Evolutionary conservation across 192 early-diverging fungal species (phyloP).

Genomic region (Thamnidium elegans): DNA sequence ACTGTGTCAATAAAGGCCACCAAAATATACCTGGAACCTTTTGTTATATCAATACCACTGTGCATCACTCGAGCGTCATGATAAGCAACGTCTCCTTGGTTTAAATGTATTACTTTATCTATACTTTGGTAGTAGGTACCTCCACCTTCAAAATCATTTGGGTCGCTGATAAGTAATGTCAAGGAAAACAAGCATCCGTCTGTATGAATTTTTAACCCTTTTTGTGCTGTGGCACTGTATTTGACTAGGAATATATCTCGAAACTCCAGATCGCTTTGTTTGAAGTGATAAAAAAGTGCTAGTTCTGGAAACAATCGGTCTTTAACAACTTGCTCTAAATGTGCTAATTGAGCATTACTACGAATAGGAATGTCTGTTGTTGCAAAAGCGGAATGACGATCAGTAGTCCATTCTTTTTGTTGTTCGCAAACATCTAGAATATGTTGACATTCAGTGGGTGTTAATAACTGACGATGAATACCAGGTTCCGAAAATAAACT

Average conservation of each 20-base stretch:
- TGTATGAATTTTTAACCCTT: conserved; percentile 42
- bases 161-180: conserved; percentile 46
- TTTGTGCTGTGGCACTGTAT: conserved; percentile 45
- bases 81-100: conserved; percentile 44
- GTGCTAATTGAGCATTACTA: conserved; percentile 11
- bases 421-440: conserved; percentile 25
- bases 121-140: conserved; percentile 45
- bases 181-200: conserved; percentile 56
- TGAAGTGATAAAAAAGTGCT: conserved; percentile 29
- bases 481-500: background rate
- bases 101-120: conserved; percentile 15
- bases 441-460: conserved; percentile 19
- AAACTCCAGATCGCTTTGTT: conserved; percentile 33
- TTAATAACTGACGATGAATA: conserved; percentile 1
- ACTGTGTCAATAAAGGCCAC: conserved; percentile 58
- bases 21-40: conserved; percentile 40
- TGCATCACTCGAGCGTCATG: conserved; percentile 47
- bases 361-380: conserved; percentile 47
- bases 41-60: conserved; percentile 40
- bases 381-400: conserved; percentile 52
- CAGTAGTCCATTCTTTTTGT: conserved; percentile 35
- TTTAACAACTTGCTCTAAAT: conserved; percentile 28
- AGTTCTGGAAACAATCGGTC: conserved; percentile 30
- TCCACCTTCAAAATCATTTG: conserved; percentile 50
- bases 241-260: conserved; percentile 48